Conservation (phyloP, 352 stramenopile species). For the Pilasporangium apinafurcum region DNA sequence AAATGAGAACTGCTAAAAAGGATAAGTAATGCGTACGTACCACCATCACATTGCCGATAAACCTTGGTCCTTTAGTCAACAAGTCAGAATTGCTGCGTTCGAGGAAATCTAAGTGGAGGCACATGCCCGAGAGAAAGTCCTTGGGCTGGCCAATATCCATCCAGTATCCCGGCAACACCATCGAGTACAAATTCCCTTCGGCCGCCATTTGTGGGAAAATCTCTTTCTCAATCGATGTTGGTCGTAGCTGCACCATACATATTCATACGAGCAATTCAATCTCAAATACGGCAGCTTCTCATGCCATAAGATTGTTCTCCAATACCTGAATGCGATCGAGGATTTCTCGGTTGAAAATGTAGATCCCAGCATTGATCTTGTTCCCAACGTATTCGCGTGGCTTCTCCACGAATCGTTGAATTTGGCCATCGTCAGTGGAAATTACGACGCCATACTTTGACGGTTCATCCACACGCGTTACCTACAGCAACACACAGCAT, state of each 20-base stretch:
- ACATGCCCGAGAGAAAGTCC: constrained; percentile 86
- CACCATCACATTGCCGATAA: constrained; percentile 84
- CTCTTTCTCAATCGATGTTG: constrained; percentile 90
- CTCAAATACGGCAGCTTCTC: no score
- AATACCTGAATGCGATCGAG: constrained; percentile 75
- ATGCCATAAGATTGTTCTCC: no score
- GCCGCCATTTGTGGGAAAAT: constrained; percentile 88
- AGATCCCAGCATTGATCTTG: constrained; percentile 89
- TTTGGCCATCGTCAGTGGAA: constrained; percentile 65
- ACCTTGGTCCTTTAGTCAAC: constrained; percentile 59
- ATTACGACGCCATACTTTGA: constrained; percentile 89
- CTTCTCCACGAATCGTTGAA: constrained; percentile 89
- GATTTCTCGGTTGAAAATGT: constrained; percentile 86
- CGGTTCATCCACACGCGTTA: constrained; percentile 82
- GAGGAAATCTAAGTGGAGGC: constrained; percentile 75
- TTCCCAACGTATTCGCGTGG: constrained; percentile 86
- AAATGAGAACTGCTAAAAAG: no score
- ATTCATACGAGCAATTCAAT: no score
- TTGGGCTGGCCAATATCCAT: constrained; percentile 90
- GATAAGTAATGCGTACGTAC: constrained; percentile 9
- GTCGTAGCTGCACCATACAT: constrained; percentile 28
- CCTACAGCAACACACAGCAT: constrained; percentile 2
- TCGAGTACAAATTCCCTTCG: constrained; percentile 81
- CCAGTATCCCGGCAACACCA: constrained; percentile 86
- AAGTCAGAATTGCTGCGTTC: constrained; percentile 30